A percentile compares a stretch with the other conserved stretches of the same genome.
Evolutionary conservation across 768 basidiomycete species (phyloP).

Genomic region (Podaxis sp.): DNA sequence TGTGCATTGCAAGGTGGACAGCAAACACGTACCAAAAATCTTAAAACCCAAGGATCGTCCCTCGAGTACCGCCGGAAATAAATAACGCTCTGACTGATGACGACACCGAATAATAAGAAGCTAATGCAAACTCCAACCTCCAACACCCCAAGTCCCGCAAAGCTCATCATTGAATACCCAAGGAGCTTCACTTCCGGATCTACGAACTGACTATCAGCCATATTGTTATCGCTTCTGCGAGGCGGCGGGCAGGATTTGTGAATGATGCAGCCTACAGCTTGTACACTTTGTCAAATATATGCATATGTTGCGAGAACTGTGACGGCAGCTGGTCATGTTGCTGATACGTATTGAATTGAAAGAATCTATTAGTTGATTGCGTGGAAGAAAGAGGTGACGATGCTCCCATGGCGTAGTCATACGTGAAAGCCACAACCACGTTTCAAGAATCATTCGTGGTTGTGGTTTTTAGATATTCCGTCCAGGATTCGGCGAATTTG

Average conservation of each 20-base stretch:
- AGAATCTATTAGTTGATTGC: background rate
- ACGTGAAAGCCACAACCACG: background rate
- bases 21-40: background rate
- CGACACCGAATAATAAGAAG: constrained; percentile 5
- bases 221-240: background rate
- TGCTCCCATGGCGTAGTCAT: background rate
- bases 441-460: background rate
- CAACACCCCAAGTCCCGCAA: constrained; percentile 1
- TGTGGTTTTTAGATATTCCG: no score
- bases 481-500: no score
- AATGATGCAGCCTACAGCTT: background rate
- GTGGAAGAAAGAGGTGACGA: background rate
- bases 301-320: background rate
- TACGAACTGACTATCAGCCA: no score
- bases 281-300: background rate
- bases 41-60: background rate
- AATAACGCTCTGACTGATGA: constrained; percentile 4
- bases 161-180: constrained; percentile 4
- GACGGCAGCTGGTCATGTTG: background rate
- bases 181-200: background rate
- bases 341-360: background rate
- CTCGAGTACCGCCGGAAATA: background rate
- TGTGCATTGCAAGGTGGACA: background rate
- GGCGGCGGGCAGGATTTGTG: background rate
- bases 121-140: background rate